Percentiles rank a stretch among this genome's conserved stretches.
Evolutionary conservation across 768 basidiomycete species (phyloP).

Genomic region (Clathrus columnatus): DNA sequence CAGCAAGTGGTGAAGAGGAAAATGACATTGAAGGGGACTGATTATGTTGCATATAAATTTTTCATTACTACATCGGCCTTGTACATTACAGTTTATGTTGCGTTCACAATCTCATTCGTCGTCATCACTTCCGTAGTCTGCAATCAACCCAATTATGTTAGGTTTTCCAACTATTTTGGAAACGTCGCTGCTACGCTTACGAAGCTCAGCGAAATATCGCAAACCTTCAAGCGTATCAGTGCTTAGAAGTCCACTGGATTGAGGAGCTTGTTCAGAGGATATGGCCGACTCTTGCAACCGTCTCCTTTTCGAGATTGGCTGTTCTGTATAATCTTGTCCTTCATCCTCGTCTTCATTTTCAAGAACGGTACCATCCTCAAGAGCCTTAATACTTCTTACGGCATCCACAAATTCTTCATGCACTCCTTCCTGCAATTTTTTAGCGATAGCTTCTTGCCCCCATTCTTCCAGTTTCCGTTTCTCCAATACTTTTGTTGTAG

Average conservation of each 20-base stretch:
- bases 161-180: conserved; percentile 20
- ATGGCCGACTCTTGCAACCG: conserved; percentile 20
- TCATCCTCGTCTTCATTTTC: conserved; percentile 30
- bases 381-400: conserved; percentile 72
- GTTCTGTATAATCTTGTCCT: conserved; percentile 25
- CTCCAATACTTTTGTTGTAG: conserved; percentile 78
- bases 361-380: conserved; percentile 66
- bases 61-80: background rate
- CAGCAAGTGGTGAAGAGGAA: conserved; percentile 11
- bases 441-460: conserved; percentile 74
- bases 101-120: conserved; percentile 27
- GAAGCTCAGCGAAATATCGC: conserved; percentile 85
- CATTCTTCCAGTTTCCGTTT: conserved; percentile 73
- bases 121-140: conserved; percentile 71
- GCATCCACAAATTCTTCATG: conserved; percentile 87
- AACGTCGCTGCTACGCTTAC: conserved; percentile 48
- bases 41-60: background rate
- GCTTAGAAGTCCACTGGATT: conserved; percentile 56
- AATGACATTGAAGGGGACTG: background rate
- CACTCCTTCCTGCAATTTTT: conserved; percentile 47
- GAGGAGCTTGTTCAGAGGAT: conserved; percentile 24
- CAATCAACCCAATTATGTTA: conserved; percentile 45
- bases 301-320: conserved; percentile 29
- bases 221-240: conserved; percentile 84
- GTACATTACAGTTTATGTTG: background rate